Base-by-base conservation (phyloP, 1,284 basidiomycete species). In the Rhodofomes roseus region DNA sequence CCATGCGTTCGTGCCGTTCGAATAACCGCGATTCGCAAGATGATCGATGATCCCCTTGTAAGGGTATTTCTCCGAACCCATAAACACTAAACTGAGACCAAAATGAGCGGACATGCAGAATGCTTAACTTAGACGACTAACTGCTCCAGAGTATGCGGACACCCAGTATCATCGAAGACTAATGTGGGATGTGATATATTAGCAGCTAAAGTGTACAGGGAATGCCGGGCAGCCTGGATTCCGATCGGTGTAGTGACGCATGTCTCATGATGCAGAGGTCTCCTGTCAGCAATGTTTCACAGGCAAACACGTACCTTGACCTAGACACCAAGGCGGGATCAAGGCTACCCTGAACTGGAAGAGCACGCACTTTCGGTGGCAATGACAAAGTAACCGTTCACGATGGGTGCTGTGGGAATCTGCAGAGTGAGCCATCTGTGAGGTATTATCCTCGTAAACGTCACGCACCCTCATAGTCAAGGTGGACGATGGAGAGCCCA, bases 21-120 rank as follows among this genome's bases (percentile, higher is more conserved):
- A 95, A 71, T 96, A 98, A 11, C 95, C 94, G 56, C 96, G 86
- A 74, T 98, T 99, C 9, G 97, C 97, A n/a, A 99, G 83, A 63
- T 93, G 90, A 76, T 99, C 97, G 57, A 99, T 86, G 53, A 98
- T 92, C 29, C 96, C 97, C 74, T 99, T 99, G 83, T 94, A 96
- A 0, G 96, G 96, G 71, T 96, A 97, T 68, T 90, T 86, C 71
- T 96, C 89, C 1, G 94, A 96, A 12, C 95, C 95, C 81, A 98
- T 90, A 73, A 98, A 98, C 22, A 98, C 86, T 57, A 97, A 77
- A 73, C 92, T 91, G 58, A 3, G 51, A 43, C 20, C 20, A 48
- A 46, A 11, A 40, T 20, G 34, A 53, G 37, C 37, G 37, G 27
- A 8, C n/a, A 12, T 6, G 9, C 4, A 3, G 36, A 16, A n/a